Evolutionary conservation across 192 early-diverging fungal species (phyloP).

Genomic region (Gaertneriomyces sp.): DNA sequence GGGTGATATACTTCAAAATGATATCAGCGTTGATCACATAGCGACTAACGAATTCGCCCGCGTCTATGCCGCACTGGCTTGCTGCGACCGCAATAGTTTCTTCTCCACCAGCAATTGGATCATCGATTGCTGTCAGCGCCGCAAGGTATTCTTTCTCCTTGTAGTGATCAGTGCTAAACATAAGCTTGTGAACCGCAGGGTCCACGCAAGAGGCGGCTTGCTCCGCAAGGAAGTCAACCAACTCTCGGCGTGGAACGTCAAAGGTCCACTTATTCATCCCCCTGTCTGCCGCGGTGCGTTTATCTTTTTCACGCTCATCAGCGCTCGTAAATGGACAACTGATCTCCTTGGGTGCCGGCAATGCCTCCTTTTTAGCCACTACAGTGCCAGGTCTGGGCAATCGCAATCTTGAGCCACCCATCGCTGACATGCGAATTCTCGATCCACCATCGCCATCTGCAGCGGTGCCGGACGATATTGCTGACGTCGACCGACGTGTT

Average conservation of each 20-base stretch:
- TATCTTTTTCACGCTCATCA: constrained; percentile 66
- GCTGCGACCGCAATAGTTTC: constrained; percentile 1
- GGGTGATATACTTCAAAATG: constrained; percentile 79
- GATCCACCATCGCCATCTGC: neutral
- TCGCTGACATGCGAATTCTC: neutral
- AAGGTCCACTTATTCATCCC: constrained; percentile 67
- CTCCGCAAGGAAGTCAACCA: constrained; percentile 57
- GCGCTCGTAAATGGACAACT: constrained; percentile 54
- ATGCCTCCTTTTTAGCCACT: neutral
- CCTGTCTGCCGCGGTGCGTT: constrained; percentile 65
- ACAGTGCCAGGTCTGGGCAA: constrained; percentile 11
- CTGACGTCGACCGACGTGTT: neutral
- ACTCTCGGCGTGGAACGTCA: constrained; percentile 61
- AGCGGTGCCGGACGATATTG: constrained; percentile 1
- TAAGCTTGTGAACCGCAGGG: constrained; percentile 48
- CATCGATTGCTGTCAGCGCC: constrained; percentile 67
- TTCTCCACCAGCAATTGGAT: constrained; percentile 44
- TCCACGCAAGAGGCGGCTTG: constrained; percentile 63
- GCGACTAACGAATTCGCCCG: constrained; percentile 56
- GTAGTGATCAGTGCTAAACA: constrained; percentile 83
- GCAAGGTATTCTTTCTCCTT: constrained; percentile 76
- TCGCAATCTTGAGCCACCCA: neutral
- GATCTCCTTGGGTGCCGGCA: neutral
- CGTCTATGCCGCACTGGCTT: constrained; percentile 3
- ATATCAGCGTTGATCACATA: constrained; percentile 74